Evolutionary conservation across 2,329 filamentous ascomycete species (phyloP).

Genomic region (Acrocalymma vagum): DNA sequence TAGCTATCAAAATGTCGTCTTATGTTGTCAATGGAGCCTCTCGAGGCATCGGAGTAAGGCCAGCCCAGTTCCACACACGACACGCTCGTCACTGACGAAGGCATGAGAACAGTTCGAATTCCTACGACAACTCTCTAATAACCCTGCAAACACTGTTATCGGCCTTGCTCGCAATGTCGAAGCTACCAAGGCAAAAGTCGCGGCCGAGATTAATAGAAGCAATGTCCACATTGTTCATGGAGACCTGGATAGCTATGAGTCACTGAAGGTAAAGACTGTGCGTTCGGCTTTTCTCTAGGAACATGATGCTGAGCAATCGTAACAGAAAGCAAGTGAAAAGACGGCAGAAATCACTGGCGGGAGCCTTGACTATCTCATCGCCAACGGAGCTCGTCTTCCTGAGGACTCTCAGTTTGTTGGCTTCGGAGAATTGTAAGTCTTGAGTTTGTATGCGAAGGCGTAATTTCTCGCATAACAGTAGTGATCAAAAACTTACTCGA

Average conservation of each 20-base stretch:
- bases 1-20: conserved; percentile 36
- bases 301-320: neutral
- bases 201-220: conserved; percentile 35
- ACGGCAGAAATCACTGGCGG: conserved; percentile 43
- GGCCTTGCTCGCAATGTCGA: conserved; percentile 40
- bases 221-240: conserved; percentile 51
- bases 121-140: conserved; percentile 35
- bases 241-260: conserved; percentile 42
- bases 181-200: conserved; percentile 13
- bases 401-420: conserved; percentile 11
- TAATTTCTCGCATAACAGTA: too few species aligned
- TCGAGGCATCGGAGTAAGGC: conserved; percentile 38
- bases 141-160: conserved; percentile 40
- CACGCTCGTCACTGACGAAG: too few species aligned
- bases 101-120: conserved; percentile 39
- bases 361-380: conserved; percentile 53
- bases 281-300: neutral
- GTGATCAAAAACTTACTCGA: too few species aligned
- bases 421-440: conserved; percentile 14
- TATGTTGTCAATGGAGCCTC: conserved; percentile 44
- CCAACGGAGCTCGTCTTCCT: conserved; percentile 48
- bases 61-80: neutral
- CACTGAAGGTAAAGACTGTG: conserved; percentile 28
- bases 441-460: too few species aligned
- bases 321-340: conserved; percentile 37